A percentile compares a stretch with the other conserved stretches of the same genome.
Evolutionary conservation across 176 grass and related monocot genomes (phyloP).

Genomic region (Carex pumila): DNA sequence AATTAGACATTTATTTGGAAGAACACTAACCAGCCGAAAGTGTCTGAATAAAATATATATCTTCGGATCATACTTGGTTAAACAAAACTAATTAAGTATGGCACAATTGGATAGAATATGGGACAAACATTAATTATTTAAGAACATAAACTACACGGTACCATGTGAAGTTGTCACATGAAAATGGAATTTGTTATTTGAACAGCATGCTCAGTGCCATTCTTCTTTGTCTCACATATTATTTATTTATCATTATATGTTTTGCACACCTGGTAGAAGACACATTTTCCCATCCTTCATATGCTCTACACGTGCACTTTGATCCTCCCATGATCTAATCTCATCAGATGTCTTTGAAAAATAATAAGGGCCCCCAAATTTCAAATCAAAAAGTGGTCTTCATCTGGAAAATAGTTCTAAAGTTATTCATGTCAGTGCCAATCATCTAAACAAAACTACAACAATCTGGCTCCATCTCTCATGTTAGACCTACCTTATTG

Average conservation of each 20-base stretch:
- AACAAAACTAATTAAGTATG: background rate
- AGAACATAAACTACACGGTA: constrained; percentile 7
- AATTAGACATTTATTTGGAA: background rate
- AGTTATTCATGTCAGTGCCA: constrained; percentile 15
- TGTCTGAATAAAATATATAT: background rate
- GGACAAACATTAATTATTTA: background rate
- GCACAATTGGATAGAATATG: background rate
- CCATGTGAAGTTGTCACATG: constrained; percentile 15
- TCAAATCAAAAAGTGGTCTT: background rate
- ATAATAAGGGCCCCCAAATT: background rate
- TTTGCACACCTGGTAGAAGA: constrained; percentile 2
- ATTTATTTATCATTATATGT: background rate
- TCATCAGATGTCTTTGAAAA: background rate
- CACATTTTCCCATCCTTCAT: background rate
- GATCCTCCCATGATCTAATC: background rate
- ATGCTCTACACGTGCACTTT: constrained; percentile 19
- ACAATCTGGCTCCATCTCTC: background rate
- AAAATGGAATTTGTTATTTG: background rate
- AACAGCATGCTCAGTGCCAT: background rate
- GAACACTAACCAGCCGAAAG: background rate
- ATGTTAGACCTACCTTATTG: background rate
- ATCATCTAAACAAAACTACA: background rate
- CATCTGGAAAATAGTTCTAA: constrained; percentile 4
- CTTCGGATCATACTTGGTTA: background rate
- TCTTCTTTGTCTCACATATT: constrained; percentile 15